Conservation (phyloP, 2,329 filamentous ascomycete genomes). For the Elsinoe necatrix region DNA sequence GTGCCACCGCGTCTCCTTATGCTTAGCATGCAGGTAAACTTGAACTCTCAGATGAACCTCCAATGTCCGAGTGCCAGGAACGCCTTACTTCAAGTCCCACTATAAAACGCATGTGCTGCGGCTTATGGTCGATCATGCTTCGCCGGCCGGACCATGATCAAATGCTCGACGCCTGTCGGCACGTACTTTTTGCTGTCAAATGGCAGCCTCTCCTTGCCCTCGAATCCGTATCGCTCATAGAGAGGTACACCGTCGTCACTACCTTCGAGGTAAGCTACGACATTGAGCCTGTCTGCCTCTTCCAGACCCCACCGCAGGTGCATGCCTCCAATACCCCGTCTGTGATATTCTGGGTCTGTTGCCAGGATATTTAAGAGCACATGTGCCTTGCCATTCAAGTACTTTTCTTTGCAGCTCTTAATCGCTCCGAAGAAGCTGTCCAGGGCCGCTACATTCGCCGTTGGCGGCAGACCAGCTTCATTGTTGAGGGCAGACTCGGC, state of each 20-base stretch:
- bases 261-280: conserved; percentile 37
- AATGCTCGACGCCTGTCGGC: conserved; percentile 25
- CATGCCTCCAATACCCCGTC: conserved; percentile 35
- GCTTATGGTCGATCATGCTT: neutral
- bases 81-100: neutral
- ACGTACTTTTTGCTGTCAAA: conserved; percentile 27
- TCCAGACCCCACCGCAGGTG: conserved; percentile 34
- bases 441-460: conserved; percentile 18
- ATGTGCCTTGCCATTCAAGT: conserved; percentile 23
- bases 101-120: neutral
- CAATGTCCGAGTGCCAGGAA: no score
- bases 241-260: conserved; percentile 28
- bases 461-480: conserved; percentile 19
- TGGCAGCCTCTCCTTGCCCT: conserved; percentile 24
- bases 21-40: no score
- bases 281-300: conserved; percentile 34
- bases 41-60: neutral
- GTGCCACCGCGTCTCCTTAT: no score
- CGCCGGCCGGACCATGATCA: conserved; percentile 25
- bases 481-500: conserved; percentile 18
- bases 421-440: conserved; percentile 22
- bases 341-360: conserved; percentile 36
- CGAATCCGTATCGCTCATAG: conserved; percentile 30
- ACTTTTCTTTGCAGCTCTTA: conserved; percentile 20
- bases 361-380: conserved; percentile 24